Evolutionary conservation across 1,284 basidiomycete genomes (phyloP).

Genomic region (Ganoderma multipileum): DNA sequence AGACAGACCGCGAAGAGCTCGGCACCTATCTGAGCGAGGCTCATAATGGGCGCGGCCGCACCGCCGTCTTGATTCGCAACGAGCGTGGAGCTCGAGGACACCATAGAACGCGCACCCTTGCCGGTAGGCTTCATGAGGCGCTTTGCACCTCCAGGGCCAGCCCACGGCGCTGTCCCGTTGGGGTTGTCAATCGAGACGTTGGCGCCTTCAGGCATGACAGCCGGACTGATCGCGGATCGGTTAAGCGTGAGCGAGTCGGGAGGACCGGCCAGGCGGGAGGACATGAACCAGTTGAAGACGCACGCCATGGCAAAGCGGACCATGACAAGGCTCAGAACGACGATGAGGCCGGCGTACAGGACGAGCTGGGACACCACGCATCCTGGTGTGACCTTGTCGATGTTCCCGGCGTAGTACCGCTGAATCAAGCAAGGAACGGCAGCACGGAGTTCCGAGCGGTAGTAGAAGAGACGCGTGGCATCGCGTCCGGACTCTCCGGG

Average conservation of each 20-base stretch:
- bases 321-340: slow-evolving; percentile 91
- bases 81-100: slow-evolving; percentile 61
- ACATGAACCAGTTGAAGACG: slow-evolving; percentile 96
- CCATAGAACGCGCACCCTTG: slow-evolving; percentile 54
- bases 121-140: slow-evolving; percentile 51
- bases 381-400: slow-evolving; percentile 96
- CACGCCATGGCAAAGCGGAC: slow-evolving; percentile 97
- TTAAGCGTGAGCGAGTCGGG: slow-evolving; percentile 73
- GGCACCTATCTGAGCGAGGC: slow-evolving; percentile 87
- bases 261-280: slow-evolving; percentile 76
- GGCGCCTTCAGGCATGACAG: slow-evolving; percentile 94
- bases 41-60: slow-evolving; percentile 69
- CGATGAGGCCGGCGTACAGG: slow-evolving; percentile 90
- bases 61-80: slow-evolving; percentile 51
- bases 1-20: slow-evolving; percentile 96
- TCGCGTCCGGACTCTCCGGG: slow-evolving; percentile 78
- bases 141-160: slow-evolving; percentile 58
- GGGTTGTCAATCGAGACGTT: slow-evolving; percentile 89
- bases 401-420: slow-evolving; percentile 92
- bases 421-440: slow-evolving; percentile 83
- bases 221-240: slow-evolving; percentile 87
- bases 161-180: slow-evolving; percentile 95
- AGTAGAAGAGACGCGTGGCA: slow-evolving; percentile 87
- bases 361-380: slow-evolving; percentile 93
- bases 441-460: slow-evolving; percentile 66